A percentile compares a stretch with the other conserved stretches of the same genome.
phyloP scores from a whole-genome alignment of 129 eudicot species.

The Tagetes erecta region DNA sequence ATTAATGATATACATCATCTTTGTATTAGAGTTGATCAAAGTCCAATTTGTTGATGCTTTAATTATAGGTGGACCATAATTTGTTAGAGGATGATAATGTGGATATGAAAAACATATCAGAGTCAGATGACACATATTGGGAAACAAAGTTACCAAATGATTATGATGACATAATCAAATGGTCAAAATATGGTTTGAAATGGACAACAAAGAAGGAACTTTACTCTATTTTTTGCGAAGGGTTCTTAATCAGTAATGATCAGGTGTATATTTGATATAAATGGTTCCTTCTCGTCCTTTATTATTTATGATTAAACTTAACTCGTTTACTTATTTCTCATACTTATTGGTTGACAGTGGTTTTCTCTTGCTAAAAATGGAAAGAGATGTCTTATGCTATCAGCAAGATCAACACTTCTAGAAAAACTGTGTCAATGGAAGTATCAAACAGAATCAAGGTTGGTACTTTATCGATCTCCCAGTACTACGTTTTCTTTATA shows the following conservation, averaged over 20 bases:
- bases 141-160: constrained; percentile 9
- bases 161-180: constrained; percentile 1
- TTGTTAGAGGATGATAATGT: neutral
- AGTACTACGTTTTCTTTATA: too few relatives aligned
- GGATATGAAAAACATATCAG: neutral
- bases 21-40: neutral
- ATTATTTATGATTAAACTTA: neutral
- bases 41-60: neutral
- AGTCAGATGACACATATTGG: constrained; percentile 4
- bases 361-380: neutral
- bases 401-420: neutral
- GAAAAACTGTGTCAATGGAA: too few relatives aligned
- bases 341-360: constrained; percentile 1
- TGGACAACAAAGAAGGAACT: constrained; percentile 34
- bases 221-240: constrained; percentile 15
- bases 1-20: neutral
- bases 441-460: too few relatives aligned
- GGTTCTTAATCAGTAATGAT: neutral
- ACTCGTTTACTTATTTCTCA: too few relatives aligned
- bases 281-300: neutral
- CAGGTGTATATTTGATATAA: constrained; percentile 1
- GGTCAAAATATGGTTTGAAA: neutral
- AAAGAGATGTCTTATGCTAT: neutral
- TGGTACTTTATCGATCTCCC: too few relatives aligned
- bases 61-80: constrained; percentile 4